Conservation (phyloP, 331 rosid genomes). For the Pyrus hybrid region DNA sequence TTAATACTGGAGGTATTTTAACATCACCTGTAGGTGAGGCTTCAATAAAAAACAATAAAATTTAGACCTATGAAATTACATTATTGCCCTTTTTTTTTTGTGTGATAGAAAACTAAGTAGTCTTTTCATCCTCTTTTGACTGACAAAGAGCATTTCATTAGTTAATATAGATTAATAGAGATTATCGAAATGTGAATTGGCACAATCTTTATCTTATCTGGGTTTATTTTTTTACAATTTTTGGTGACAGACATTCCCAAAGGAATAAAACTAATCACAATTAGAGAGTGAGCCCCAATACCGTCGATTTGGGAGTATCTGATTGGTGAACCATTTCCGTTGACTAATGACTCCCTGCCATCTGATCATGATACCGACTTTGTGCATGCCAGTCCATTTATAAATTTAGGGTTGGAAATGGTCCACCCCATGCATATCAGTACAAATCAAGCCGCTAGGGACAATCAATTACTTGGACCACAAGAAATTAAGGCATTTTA, state of each 20-base stretch:
- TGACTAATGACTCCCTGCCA: conserved; percentile 21
- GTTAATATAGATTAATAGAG: no score
- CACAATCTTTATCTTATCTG: not conserved
- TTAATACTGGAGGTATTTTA: no score
- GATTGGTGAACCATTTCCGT: conserved; percentile 18
- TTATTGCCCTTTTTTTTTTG: no score
- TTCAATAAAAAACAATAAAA: no score
- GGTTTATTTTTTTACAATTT: not conserved
- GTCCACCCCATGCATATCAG: conserved; percentile 19
- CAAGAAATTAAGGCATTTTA: conserved; percentile 22
- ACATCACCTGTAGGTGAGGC: no score
- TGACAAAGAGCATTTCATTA: no score
- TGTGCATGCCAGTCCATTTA: no score
- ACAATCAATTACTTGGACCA: conserved; percentile 48
- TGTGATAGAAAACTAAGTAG: no score
- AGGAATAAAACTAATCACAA: conserved; percentile 1
- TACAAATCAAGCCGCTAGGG: conserved; percentile 28
- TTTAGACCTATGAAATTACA: no score
- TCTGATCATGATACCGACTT: conserved; percentile 24
- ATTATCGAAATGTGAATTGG: no score
- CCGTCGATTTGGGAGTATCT: conserved; percentile 15
- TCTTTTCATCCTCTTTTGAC: no score
- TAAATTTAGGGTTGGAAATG: no score
- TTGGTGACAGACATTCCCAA: conserved; percentile 49
- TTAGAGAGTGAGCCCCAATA: conserved; percentile 16